Percentiles rank a stretch among this genome's conserved stretches.
phyloP scores from a whole-genome alignment of 768 basidiomycete genomes.

The Russula dissimulans region DNA sequence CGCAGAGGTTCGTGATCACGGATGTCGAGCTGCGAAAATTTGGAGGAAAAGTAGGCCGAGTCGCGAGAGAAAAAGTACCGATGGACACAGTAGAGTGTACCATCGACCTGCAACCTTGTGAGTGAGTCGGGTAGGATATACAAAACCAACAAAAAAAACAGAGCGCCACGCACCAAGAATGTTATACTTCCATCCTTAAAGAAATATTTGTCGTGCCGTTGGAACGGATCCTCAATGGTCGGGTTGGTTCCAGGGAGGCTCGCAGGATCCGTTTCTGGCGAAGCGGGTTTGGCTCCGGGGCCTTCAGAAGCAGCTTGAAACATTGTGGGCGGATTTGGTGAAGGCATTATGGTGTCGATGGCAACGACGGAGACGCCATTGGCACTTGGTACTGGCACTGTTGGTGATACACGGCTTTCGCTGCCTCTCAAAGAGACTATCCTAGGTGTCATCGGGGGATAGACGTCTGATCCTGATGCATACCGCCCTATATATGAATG shows the following conservation, averaged over 20 bases:
- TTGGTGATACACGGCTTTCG: not conserved
- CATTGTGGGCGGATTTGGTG: not conserved
- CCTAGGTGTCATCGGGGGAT: not conserved
- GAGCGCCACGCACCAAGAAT: conserved; percentile 1
- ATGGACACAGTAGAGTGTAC: conserved; percentile 12
- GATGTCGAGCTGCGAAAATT: not conserved
- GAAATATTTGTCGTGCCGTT: conserved; percentile 3
- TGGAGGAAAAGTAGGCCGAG: conserved; percentile 11
- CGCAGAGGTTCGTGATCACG: conserved; percentile 4
- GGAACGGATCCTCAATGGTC: not conserved
- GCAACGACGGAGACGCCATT: not conserved
- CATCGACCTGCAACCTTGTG: conserved; percentile 9
- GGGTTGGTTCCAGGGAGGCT: not conserved
- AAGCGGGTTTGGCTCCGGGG: not conserved
- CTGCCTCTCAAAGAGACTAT: not conserved
- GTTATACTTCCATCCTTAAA: conserved; percentile 17
- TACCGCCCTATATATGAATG: not conserved
- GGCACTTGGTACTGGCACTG: not conserved
- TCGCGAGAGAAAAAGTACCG: conserved; percentile 18
- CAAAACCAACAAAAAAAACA: too few relatives aligned
- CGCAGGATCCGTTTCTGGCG: not conserved
- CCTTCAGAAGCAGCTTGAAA: not conserved
- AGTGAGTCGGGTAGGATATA: not conserved
- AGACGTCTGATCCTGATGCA: not conserved
- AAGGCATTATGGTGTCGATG: not conserved